phyloP scores from a whole-genome alignment of 2,329 filamentous ascomycete species.

The Fusarium heterosporum region DNA sequence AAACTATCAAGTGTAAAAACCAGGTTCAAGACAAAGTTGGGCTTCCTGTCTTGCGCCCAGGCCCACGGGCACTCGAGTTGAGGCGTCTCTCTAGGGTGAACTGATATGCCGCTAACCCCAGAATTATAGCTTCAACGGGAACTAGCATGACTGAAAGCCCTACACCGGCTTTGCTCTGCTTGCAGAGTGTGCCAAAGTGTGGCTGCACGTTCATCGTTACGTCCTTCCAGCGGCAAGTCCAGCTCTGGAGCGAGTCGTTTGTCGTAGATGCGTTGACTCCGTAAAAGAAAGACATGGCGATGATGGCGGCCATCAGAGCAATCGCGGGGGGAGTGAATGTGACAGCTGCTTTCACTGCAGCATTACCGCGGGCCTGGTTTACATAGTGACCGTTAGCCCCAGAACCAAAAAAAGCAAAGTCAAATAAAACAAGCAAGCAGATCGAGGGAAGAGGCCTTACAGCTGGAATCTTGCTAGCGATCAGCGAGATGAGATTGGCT shows the following conservation, averaged over 20 bases:
- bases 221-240: constrained; percentile 70
- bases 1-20: neutral
- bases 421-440: constrained; percentile 2
- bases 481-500: constrained; percentile 61
- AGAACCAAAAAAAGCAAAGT: constrained; percentile 8
- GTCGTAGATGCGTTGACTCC: constrained; percentile 64
- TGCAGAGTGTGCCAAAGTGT: constrained; percentile 68
- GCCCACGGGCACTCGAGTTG: constrained; percentile 35
- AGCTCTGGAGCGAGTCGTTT: constrained; percentile 68
- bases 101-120: constrained; percentile 61
- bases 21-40: constrained; percentile 43
- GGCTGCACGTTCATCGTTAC: constrained; percentile 65
- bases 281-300: constrained; percentile 69
- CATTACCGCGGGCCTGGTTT: constrained; percentile 40
- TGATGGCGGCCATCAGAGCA: constrained; percentile 56
- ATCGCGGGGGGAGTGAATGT: constrained; percentile 47
- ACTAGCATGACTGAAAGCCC: constrained; percentile 68
- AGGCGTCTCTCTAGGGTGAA: constrained; percentile 59
- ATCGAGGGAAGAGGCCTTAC: constrained; percentile 56
- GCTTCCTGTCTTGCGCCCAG: constrained; percentile 52
- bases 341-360: constrained; percentile 34
- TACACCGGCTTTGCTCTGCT: constrained; percentile 65
- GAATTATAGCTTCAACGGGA: constrained; percentile 64
- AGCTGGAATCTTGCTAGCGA: constrained; percentile 60
- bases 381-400: constrained; percentile 28